Evolutionary conservation across 768 basidiomycete genomes (phyloP), one percentile per base, ranked within the genome.

Genomic region (Suillus clintonianus): DNA sequence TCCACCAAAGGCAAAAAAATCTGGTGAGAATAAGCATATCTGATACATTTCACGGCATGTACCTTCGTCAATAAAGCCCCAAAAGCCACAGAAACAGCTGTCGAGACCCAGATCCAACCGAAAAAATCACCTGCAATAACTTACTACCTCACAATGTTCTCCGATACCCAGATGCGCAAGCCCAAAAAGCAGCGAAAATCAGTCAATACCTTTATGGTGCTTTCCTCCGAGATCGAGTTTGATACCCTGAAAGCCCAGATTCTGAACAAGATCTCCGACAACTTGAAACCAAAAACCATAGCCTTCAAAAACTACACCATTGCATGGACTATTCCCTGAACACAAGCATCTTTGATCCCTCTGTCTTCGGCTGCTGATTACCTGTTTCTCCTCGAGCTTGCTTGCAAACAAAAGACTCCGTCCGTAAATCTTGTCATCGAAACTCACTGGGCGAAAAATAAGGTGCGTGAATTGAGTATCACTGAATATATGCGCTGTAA

Each of bases 171-270:
- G 43, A 43, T 43, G 19, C 17, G 17, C 17, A 43, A 43, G 43
- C 19, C 19, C 17, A 1, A 43, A 43, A 43, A 43, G 17, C 43
- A 43, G 9, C 42, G 42, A 19, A 43, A 43, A 43, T 43, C 42
- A 19, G 19, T 43, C 43, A 43, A 43, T 15, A 43, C 43, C 17
- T 43, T n/a, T 19, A 19, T 43, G 43, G n/a, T 43, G 8, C 36
- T 9, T 7, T 37, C 36, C 36, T 37, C 36, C 36, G 36, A 37
- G 8, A 37, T 37, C 36, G 10, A 37, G 36, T 37, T 9, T 37
- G 60, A 61, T 37, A 61, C 47, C 7, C 4, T 50, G 32, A 50
- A 61, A 37, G 60, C 60, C 13, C 60, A 61, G 27, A 14, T 61
- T 7, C 45, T 61, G 5, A 13, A 30, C 48, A 61, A 61, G 60